Evolutionary conservation across 1,284 basidiomycete genomes (phyloP).

Genomic region (Singerocomus inundabilis): DNA sequence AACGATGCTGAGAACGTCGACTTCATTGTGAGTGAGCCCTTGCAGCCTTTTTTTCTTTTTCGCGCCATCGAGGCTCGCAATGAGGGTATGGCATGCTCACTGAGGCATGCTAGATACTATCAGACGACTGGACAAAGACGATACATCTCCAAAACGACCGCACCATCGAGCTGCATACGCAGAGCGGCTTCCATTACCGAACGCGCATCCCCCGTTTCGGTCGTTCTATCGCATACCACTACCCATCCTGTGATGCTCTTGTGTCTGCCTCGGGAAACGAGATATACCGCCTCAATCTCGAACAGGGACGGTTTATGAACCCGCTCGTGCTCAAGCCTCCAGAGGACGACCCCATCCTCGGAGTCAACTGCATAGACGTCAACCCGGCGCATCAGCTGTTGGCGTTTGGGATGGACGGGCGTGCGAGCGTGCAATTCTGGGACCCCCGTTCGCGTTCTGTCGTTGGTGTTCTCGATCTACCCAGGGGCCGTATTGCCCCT

Average conservation of each 20-base stretch:
- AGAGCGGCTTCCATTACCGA: conserved; percentile 89
- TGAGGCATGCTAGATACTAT: conserved; percentile 68
- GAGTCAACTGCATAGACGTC: conserved; percentile 91
- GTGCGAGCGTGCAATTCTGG: conserved; percentile 93
- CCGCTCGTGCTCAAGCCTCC: conserved; percentile 59
- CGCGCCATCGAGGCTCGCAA: not conserved
- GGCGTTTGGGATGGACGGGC: conserved; percentile 84
- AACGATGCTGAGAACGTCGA: conserved; percentile 98
- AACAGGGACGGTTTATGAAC: conserved; percentile 90
- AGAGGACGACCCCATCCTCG: conserved; percentile 59
- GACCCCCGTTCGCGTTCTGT: conserved; percentile 84
- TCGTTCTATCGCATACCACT: conserved; percentile 88
- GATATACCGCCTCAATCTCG: conserved; percentile 92
- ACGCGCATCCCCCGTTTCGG: conserved; percentile 95
- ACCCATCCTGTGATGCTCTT: conserved; percentile 79
- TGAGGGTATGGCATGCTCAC: conserved; percentile 7
- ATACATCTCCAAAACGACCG: conserved; percentile 95
- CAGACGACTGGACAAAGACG: conserved; percentile 99
- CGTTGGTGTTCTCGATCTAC: conserved; percentile 79
- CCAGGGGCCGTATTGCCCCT: conserved; percentile 57
- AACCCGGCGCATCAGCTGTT: conserved; percentile 93
- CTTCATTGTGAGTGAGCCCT: conserved; percentile 84
- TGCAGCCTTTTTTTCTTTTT: not conserved
- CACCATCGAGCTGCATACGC: conserved; percentile 93
- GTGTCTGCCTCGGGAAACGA: conserved; percentile 80